Evolutionary conservation across 1,284 basidiomycete genomes (phyloP), one percentile per base, ranked within the genome.

Genomic region (Takashimella tepidaria): DNA sequence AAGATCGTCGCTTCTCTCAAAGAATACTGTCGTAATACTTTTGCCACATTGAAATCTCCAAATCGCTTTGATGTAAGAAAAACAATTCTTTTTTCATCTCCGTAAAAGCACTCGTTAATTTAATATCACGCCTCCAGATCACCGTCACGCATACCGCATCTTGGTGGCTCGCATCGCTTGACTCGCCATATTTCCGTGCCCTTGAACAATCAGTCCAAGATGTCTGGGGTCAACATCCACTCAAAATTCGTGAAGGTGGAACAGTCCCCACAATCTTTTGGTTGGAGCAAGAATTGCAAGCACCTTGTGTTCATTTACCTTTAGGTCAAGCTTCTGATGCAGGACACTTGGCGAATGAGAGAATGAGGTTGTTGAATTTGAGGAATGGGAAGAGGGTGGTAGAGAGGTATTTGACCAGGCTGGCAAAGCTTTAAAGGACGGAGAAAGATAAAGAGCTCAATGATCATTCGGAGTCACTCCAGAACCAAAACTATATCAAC

Each of bases 131-230:
- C 47, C 40, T 40, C 11, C 58, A 92, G 87, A 79, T 93, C 47
- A 79, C 78, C 24, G 84, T 97, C 47, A 85, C 88, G 45, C 88
- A 92, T 59, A 86, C 83, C 1, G 92, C 92, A 0, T 87, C 92
- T 66, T 98, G 93, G 92, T 98, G 95, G 95, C 79, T 97, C 1
- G 92, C 92, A 0, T 83, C 87, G 47, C 80, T 92, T 24, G 82
- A 89, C 49, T 86, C 86, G 56, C 80, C 81, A 2, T 95, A 88
- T 83, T 92, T 92, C 78, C 81, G 83, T 61, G 85, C 88, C 0
- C 79, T 98, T 20, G 88, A 92, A 69, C 78, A 79, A 41, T 87
- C 91, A 8, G 83, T 97, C 0, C 79, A 81, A 55, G 84, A 89
- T 45, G 89, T 93, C 63, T 96, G 91, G 92, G 84, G 84, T 16